A percentile compares a stretch with the other conserved stretches of the same genome.
Conservation (phyloP, 192 early-diverging fungal genomes). For the Rhizoclosmatium globosum region DNA sequence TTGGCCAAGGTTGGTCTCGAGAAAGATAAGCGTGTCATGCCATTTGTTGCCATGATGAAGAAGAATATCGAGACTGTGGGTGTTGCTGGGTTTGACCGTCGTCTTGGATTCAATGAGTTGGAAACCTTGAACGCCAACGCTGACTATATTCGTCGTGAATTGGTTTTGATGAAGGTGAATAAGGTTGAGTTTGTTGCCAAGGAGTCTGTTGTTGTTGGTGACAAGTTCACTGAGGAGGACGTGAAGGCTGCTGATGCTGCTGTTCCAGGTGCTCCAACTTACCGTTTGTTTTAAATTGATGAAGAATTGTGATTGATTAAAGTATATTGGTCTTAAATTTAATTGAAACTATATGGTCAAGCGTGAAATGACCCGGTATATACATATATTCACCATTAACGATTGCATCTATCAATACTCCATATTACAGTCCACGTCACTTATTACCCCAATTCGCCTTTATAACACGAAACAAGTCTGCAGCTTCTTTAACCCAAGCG, state of each 20-base stretch:
- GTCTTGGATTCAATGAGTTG: slow-evolving; percentile 83
- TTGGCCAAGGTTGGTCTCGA: slow-evolving; percentile 76
- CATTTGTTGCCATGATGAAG: slow-evolving; percentile 91
- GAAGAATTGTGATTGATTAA: not conserved
- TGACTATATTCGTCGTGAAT: slow-evolving; percentile 56
- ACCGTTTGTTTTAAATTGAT: slow-evolving; percentile 37
- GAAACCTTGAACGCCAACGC: slow-evolving; percentile 67
- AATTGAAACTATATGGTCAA: no score
- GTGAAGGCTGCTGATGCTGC: slow-evolving; percentile 52
- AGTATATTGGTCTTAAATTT: no score
- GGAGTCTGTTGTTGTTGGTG: slow-evolving; percentile 30
- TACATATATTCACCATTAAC: no score
- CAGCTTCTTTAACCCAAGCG: slow-evolving; percentile 49
- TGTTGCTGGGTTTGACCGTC: slow-evolving; percentile 77
- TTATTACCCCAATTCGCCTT: not conserved
- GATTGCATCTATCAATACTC: no score
- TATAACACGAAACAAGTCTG: slow-evolving; percentile 44
- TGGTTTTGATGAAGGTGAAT: slow-evolving; percentile 46
- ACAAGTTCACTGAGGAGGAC: slow-evolving; percentile 45
- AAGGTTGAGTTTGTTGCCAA: slow-evolving; percentile 45
- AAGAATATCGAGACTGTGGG: slow-evolving; percentile 78
- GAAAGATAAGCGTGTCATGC: slow-evolving; percentile 97
- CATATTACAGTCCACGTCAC: no score
- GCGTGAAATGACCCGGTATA: no score
- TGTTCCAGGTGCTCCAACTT: slow-evolving; percentile 57